Percentiles rank a stretch among this genome's conserved stretches.
These are phyloP conservation scores for Scutellaria galericulata DNA, from an alignment of 257 asterid species.

Conservation along the genomic window DNA sequence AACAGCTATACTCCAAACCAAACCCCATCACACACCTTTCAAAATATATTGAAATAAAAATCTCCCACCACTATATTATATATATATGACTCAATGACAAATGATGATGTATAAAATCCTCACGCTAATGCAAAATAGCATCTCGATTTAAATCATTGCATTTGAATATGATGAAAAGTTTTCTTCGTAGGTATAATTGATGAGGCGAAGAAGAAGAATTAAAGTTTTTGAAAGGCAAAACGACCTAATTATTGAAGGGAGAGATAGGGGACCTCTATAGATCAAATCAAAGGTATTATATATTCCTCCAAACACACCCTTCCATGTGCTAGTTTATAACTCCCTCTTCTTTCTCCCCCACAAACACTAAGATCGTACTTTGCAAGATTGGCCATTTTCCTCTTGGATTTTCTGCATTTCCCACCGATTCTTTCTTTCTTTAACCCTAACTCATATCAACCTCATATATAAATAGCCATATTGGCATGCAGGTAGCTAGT, in stretches of 20 bases:
- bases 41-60: no score
- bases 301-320: slow-evolving; percentile 73
- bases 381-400: slow-evolving; percentile 53
- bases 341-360: slow-evolving; percentile 49
- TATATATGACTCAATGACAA: no score
- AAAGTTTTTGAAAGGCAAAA: slow-evolving; percentile 4
- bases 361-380: slow-evolving; percentile 37
- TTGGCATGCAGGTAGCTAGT: slow-evolving; percentile 3
- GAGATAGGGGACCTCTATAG: slow-evolving; percentile 30
- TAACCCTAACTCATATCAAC: background rate
- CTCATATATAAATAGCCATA: background rate
- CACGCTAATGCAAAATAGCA: no score
- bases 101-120: no score
- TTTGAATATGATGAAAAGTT: background rate
- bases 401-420: slow-evolving; percentile 51
- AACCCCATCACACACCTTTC: no score
- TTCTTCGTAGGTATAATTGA: slow-evolving; percentile 31
- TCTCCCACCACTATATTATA: no score
- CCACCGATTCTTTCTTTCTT: slow-evolving; percentile 44
- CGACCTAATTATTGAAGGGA: slow-evolving; percentile 19
- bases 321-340: slow-evolving; percentile 68
- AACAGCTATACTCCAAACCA: slow-evolving; percentile 48
- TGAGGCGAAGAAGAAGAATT: background rate
- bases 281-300: slow-evolving; percentile 44
- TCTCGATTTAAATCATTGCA: no score